These are phyloP conservation scores for Apiosordaria backusii DNA, from an alignment of 495 filamentous ascomycete genomes.

Conservation along the genomic window DNA sequence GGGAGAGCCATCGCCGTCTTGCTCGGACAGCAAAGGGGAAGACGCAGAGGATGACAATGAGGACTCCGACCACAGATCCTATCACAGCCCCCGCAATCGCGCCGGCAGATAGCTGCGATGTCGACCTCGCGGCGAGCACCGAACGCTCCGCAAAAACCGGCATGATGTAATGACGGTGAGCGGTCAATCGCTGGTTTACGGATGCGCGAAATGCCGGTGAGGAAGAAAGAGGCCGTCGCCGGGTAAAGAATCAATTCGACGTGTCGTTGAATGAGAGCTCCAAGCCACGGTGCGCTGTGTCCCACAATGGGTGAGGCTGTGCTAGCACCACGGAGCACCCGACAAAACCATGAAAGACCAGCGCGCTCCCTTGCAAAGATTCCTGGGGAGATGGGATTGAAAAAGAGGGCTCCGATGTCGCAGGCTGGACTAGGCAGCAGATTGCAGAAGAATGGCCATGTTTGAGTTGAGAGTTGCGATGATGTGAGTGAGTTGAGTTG, in stretches of 20 bases:
- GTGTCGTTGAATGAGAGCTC: neutral
- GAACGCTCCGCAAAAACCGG: slow-evolving; percentile 17
- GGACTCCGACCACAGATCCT: slow-evolving; percentile 32
- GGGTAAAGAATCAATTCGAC: slow-evolving; percentile 6
- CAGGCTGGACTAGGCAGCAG: neutral
- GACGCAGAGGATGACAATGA: slow-evolving; percentile 32
- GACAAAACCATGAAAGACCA: slow-evolving; percentile 16
- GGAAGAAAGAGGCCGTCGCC: neutral
- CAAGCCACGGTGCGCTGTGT: slow-evolving; percentile 3
- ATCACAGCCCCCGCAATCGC: slow-evolving; percentile 38
- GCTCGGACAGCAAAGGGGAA: slow-evolving; percentile 35
- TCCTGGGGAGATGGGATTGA: neutral
- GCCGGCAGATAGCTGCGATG: slow-evolving; percentile 26
- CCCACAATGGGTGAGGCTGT: slow-evolving; percentile 1
- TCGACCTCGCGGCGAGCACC: slow-evolving; percentile 29
- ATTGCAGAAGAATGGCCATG: neutral
- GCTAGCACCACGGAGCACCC: slow-evolving; percentile 15
- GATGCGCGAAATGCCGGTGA: slow-evolving; percentile 6
- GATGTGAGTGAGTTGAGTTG: neutral
- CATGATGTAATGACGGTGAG: neutral
- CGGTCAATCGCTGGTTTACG: neutral
- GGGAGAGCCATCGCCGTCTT: slow-evolving; percentile 23
- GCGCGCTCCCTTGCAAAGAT: neutral
- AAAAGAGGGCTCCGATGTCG: neutral
- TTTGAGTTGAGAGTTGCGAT: neutral